Percentiles rank a stretch among this genome's conserved stretches.
Conservation (phyloP, 108 stramenopile genomes). For the Conticribra weissflogii region DNA sequence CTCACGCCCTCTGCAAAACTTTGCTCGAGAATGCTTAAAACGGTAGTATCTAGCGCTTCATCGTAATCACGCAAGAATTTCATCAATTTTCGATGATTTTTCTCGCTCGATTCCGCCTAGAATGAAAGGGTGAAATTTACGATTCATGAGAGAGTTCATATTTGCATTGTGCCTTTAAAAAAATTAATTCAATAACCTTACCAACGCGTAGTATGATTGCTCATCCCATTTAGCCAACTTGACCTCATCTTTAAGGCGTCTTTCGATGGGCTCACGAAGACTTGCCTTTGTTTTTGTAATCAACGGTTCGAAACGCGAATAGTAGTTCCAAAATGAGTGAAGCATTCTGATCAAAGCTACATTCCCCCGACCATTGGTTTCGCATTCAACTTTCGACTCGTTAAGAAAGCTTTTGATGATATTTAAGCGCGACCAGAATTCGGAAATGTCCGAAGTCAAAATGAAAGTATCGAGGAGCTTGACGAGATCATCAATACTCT, state of each 20-base stretch:
- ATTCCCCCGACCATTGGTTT: slow-evolving; percentile 21
- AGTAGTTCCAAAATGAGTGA: slow-evolving; percentile 74
- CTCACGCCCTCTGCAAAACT: slow-evolving; percentile 63
- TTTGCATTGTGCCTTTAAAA: no score
- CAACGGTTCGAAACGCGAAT: slow-evolving; percentile 63
- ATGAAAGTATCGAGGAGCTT: slow-evolving; percentile 84
- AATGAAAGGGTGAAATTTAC: background rate
- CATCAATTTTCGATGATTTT: slow-evolving; percentile 90
- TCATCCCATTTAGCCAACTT: slow-evolving; percentile 99
- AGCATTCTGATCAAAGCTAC: slow-evolving; percentile 55
- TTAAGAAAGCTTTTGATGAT: slow-evolving; percentile 63
- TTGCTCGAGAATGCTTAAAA: slow-evolving; percentile 69
- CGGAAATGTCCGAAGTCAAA: slow-evolving; percentile 75
- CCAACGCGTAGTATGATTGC: slow-evolving; percentile 93
- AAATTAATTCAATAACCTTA: slow-evolving; percentile 9
- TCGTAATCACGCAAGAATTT: slow-evolving; percentile 81
- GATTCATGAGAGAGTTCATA: no score
- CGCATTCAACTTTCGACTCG: slow-evolving; percentile 44
- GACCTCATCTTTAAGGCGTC: slow-evolving; percentile 89
- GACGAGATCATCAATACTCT: slow-evolving; percentile 53
- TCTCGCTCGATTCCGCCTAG: slow-evolving; percentile 87
- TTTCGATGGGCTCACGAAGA: slow-evolving; percentile 75
- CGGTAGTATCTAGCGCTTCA: slow-evolving; percentile 72
- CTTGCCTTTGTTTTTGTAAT: slow-evolving; percentile 39
- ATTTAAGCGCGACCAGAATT: slow-evolving; percentile 64